A percentile compares a stretch with the other conserved stretches of the same genome.
Conservation (phyloP, 75 land plant genomes). For the Chamaecyparis obtusa region DNA sequence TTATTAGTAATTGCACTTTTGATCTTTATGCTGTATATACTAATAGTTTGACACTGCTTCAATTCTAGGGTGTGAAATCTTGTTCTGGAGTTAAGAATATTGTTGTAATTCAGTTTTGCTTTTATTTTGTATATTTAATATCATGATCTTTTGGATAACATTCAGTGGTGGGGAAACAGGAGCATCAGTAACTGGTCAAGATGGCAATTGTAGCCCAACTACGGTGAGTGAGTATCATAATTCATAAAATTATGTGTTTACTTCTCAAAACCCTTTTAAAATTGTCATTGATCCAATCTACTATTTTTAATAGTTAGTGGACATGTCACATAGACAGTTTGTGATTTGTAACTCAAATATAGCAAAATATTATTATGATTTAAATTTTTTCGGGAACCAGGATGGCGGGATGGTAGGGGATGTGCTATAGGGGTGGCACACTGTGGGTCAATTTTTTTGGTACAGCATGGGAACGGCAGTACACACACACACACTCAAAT, state of each 20-base stretch:
- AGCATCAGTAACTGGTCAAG: background rate
- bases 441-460: too few species aligned
- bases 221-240: conserved; percentile 6
- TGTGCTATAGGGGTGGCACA: too few species aligned
- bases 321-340: background rate
- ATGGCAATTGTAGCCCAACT: background rate
- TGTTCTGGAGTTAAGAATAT: background rate
- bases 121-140: background rate
- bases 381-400: too few species aligned
- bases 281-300: background rate
- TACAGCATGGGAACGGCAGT: too few species aligned
- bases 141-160: background rate
- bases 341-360: background rate
- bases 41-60: background rate
- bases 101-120: background rate
- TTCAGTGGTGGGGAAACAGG: conserved; percentile 4
- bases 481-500: too few species aligned
- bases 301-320: background rate
- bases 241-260: background rate
- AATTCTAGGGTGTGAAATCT: background rate
- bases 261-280: background rate
- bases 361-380: too few species aligned
- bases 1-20: background rate
- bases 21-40: background rate
- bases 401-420: too few species aligned